Base-by-base conservation (phyloP, 2,329 filamentous ascomycete species). In the Phyllosticta citrichinensis region DNA sequence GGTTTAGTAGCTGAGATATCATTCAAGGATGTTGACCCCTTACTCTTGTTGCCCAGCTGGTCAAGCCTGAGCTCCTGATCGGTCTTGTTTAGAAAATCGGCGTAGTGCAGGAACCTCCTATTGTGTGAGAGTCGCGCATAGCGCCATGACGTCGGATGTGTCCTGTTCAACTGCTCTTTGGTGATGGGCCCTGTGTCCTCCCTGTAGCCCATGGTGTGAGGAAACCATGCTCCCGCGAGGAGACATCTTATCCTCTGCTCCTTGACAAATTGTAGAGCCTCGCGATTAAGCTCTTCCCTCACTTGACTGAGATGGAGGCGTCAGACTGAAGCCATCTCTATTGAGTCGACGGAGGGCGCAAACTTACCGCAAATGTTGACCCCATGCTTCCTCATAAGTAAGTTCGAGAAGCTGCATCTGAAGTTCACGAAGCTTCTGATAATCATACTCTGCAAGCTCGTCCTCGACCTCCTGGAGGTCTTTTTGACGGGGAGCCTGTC, bases 341-440 rank as follows among this genome's bases (percentile, higher is more conserved):
- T 51, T 6, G 14, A 25, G 9, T 35, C 4, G 20, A 6, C 40
- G 20, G 47, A 22, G 55, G 54, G 11, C 25, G 55, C 58, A 11
- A 30, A 56, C 40, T 57, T 71, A 77, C 75, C 84, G 84, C 27
- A 99, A 80, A 74, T 97, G 91, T 64, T 89, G 84, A 12, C 92
- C 92, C 94, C 94, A 99, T 56, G 89, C 89, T 71, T 95, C 90
- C 72, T 97, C 93, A 70, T 97, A 97, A 0, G 91, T 89, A 65
- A 94, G 79, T 71, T 96, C 90, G 4, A 97, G 79, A 11, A 97
- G 80, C 66, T 95, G 89, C 91, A 97, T 97, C 74, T 99, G 94
- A 60, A 96, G 79, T 69, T 91, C 86, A 57, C 94, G 84, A 60
- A 97, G 79, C 50, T 86, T 83, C 53, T 81, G 79, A 67, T 91